phyloP scores from a whole-genome alignment of 1,139 yeast species.

The Kodamaea ohmeri region DNA sequence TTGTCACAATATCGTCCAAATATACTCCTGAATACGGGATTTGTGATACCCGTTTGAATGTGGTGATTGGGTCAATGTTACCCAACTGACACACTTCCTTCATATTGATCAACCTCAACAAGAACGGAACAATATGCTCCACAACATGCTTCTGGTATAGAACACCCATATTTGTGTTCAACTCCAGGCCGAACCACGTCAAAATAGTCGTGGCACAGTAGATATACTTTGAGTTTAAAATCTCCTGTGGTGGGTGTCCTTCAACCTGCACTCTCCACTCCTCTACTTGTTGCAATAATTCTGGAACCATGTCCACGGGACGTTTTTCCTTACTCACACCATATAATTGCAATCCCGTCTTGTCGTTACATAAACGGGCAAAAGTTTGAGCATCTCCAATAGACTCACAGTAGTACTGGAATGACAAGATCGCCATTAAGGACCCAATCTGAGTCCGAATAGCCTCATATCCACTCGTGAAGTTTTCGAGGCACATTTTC shows the following conservation, averaged over 20 bases:
- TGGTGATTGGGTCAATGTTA: constrained; percentile 52
- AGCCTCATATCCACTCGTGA: constrained; percentile 66
- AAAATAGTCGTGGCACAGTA: constrained; percentile 46
- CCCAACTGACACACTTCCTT: constrained; percentile 84
- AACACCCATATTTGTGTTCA: constrained; percentile 41
- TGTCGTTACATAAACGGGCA: constrained; percentile 33
- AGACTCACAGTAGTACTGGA: constrained; percentile 52
- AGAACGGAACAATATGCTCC: constrained; percentile 64
- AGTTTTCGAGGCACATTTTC: constrained; percentile 46
- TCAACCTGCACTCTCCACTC: constrained; percentile 37
- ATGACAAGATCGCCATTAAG: constrained; percentile 55
- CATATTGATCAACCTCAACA: constrained; percentile 62
- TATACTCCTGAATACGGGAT: constrained; percentile 49
- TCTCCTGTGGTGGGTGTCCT: constrained; percentile 42
- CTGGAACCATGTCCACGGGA: constrained; percentile 25
- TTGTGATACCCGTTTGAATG: constrained; percentile 57
- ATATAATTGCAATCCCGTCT: constrained; percentile 27
- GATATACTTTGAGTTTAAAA: constrained; percentile 46
- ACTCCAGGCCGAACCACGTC: constrained; percentile 41
- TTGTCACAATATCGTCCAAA: constrained; percentile 45
- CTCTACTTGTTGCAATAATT: constrained; percentile 45
- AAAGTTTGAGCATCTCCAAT: constrained; percentile 43
- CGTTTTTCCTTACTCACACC: constrained; percentile 22
- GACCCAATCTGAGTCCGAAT: constrained; percentile 74
- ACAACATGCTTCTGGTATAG: constrained; percentile 38